Evolutionary conservation across 1,284 basidiomycete genomes (phyloP).

Genomic region (Ustilago shanxiensis): DNA sequence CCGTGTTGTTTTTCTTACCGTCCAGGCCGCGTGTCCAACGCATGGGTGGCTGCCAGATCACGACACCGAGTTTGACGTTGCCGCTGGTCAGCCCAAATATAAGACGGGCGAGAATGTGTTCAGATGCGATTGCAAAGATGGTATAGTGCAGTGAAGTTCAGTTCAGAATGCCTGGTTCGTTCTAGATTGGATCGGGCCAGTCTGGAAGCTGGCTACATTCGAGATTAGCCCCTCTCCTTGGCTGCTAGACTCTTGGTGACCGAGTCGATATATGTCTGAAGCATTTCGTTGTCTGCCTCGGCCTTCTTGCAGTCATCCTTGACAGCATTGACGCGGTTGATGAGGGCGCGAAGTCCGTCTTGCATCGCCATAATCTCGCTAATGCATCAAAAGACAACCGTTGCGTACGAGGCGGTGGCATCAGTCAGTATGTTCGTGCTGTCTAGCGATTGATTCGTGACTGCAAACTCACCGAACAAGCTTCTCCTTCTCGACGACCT

Average conservation of each 20-base stretch:
- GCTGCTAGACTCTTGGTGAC: slow-evolving; percentile 70
- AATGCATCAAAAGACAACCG: not conserved
- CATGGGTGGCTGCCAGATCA: not conserved
- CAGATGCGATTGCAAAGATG: not conserved
- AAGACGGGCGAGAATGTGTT: not conserved
- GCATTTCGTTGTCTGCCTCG: slow-evolving; percentile 68
- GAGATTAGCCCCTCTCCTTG: slow-evolving; percentile 45
- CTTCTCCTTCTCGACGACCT: slow-evolving; percentile 68
- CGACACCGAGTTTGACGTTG: not conserved
- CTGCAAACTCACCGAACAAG: slow-evolving; percentile 59
- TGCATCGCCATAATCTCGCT: slow-evolving; percentile 65
- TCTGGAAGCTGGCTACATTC: not conserved
- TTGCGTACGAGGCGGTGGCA: not conserved
- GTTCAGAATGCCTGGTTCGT: not conserved
- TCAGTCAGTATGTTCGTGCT: not conserved
- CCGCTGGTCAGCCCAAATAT: not conserved
- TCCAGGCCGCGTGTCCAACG: too few species aligned
- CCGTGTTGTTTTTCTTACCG: too few species aligned
- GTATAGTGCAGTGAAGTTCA: not conserved
- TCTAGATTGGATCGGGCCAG: not conserved
- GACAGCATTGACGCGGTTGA: slow-evolving; percentile 57
- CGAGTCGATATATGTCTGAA: slow-evolving; percentile 68
- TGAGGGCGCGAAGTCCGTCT: slow-evolving; percentile 61
- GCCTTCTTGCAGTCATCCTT: slow-evolving; percentile 67
- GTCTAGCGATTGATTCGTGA: not conserved